These are phyloP conservation scores for Clitopilus hobsonii DNA, from an alignment of 768 basidiomycete genomes.

Conservation along the genomic window DNA sequence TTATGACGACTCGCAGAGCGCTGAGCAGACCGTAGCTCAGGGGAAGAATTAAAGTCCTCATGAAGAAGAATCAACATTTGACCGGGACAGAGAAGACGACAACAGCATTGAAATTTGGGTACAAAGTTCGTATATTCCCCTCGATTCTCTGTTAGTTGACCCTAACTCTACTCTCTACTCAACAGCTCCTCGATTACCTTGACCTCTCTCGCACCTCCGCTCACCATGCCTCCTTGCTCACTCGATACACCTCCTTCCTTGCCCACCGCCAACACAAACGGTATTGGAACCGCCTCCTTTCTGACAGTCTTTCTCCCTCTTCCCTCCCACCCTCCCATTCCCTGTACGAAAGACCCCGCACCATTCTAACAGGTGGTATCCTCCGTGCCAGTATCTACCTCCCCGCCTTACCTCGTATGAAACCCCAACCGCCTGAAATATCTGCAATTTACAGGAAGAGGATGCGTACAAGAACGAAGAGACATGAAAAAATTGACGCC, in stretches of 20 bases:
- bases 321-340: slow-evolving; percentile 25
- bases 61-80: slow-evolving; percentile 43
- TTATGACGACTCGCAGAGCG: no score
- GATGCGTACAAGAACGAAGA: slow-evolving; percentile 29
- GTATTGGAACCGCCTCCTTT: slow-evolving; percentile 39
- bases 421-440: slow-evolving; percentile 72
- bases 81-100: slow-evolving; percentile 52
- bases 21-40: slow-evolving; percentile 41
- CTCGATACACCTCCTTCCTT: slow-evolving; percentile 58
- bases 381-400: slow-evolving; percentile 62
- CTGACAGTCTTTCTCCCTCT: slow-evolving; percentile 44
- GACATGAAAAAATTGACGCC: slow-evolving; percentile 30
- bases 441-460: slow-evolving; percentile 62
- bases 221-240: slow-evolving; percentile 39
- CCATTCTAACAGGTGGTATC: slow-evolving; percentile 68
- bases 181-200: slow-evolving; percentile 60
- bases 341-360: slow-evolving; percentile 22
- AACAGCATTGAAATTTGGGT: slow-evolving; percentile 41
- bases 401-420: slow-evolving; percentile 72
- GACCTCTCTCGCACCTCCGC: slow-evolving; percentile 41
- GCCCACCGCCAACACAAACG: slow-evolving; percentile 43
- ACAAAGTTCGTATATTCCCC: slow-evolving; percentile 39
- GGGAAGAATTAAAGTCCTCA: slow-evolving; percentile 49
- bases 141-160: slow-evolving; percentile 9
- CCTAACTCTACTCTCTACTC: not conserved